Base-by-base conservation (phyloP, 1,139 yeast species). In the Debaryomyces fabryi region DNA sequence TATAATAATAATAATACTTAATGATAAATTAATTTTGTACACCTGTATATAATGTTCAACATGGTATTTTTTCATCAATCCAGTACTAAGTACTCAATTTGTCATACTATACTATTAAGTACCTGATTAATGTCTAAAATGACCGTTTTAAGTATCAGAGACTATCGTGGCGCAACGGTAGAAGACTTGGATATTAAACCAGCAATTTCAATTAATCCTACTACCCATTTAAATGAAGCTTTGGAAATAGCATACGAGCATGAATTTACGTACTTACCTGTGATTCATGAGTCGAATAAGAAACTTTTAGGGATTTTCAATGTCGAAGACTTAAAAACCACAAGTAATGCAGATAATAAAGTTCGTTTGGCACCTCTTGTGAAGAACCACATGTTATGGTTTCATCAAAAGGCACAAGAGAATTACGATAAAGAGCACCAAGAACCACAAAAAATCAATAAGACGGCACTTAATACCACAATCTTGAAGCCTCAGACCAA, bases 171-270 rank as follows among this genome's bases (percentile, higher is more conserved):
- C 0, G 79, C 88, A 13, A 81, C 85, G 1, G 76, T 83, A 9
- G 87, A 83, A 59, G 88, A 83, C 56, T 72, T 83, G 55, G 85
- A 83, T 58, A 75, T 82, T 49, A 78, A 78, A 43, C 87, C 86
- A 1, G 87, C 87, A 30, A 67, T 81, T 35, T 76, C 85, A 12
- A 78, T 83, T 42, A 72, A 75, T 49, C 86, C 86, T 0, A 62
- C 71, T 10, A 79, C 84, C 6, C 69, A 71, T n/a, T 63, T 83
- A 33, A 65, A 63, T 6, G 76, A 74, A 44, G 88, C 80, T 1
- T 52, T 73, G 15, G 78, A 72, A 53, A 68, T 76, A 41, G 78
- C 85, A 8, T 82, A 71, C 53, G 88, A 83, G 58, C 69, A 81
- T 56, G 81, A 80, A 51, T 83, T 79, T 62, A 76, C 83, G 7